Evolutionary conservation across 257 asterid genomes (phyloP).

Genomic region (Petrea volubilis): DNA sequence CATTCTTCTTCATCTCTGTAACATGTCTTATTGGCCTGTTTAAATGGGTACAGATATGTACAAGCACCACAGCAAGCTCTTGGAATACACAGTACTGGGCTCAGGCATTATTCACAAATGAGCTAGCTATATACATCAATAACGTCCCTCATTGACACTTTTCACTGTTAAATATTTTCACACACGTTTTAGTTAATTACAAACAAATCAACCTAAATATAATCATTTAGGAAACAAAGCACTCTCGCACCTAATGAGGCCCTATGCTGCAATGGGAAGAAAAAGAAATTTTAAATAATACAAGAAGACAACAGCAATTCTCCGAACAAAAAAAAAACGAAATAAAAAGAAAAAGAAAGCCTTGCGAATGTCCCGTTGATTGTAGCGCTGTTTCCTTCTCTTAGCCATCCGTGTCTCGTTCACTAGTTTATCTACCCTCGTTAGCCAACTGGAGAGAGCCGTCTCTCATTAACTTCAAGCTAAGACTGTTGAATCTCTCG

Average conservation of each 20-base stretch:
- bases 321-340: not conserved
- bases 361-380: not conserved
- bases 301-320: not conserved
- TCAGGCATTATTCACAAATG: conserved; percentile 21
- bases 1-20: too few species aligned
- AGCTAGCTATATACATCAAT: conserved; percentile 6
- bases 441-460: conserved; percentile 32
- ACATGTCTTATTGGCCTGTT: too few species aligned
- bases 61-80: too few species aligned
- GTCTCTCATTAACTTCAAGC: conserved; percentile 43
- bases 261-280: not conserved
- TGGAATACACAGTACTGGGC: too few species aligned
- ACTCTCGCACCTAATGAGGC: not conserved
- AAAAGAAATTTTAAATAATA: not conserved
- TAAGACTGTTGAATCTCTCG: conserved; percentile 46
- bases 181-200: conserved; percentile 17
- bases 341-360: not conserved
- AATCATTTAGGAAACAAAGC: conserved; percentile 1
- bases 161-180: not conserved
- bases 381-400: not conserved
- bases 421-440: conserved; percentile 29
- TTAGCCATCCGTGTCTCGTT: not conserved
- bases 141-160: not conserved
- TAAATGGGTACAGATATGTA: too few species aligned
- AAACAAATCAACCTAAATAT: conserved; percentile 27